Evolutionary conservation across 495 filamentous ascomycete genomes (phyloP).

Genomic region (Penicillium canariense): DNA sequence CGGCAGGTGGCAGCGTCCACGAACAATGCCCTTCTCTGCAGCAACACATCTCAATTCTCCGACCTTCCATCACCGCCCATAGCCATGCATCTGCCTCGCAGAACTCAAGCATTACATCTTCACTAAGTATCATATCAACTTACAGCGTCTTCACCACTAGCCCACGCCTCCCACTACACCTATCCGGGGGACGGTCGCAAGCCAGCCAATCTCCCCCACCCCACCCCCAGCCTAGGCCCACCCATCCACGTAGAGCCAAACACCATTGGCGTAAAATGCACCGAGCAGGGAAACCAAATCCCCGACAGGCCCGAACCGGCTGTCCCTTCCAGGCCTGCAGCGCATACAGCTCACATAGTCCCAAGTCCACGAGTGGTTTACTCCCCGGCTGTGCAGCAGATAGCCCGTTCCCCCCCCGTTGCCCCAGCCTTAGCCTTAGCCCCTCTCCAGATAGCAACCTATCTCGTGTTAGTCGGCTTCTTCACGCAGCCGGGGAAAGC

Average conservation of each 20-base stretch:
- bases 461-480: constrained; percentile 19
- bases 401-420: too few relatives aligned
- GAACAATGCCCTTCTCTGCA: background rate
- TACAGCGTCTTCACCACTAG: too few relatives aligned
- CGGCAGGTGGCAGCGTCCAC: background rate
- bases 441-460: constrained; percentile 17
- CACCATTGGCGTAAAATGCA: background rate
- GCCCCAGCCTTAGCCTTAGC: background rate
- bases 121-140: too few relatives aligned
- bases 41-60: too few relatives aligned
- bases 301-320: background rate
- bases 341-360: too few relatives aligned
- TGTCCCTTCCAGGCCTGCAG: background rate
- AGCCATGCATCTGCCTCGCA: too few relatives aligned
- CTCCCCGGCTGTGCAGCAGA: too few relatives aligned
- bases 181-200: too few relatives aligned
- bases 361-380: too few relatives aligned
- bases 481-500: background rate
- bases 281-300: background rate
- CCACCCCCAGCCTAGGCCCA: background rate
- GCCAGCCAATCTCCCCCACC: background rate
- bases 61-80: too few relatives aligned
- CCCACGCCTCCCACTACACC: background rate
- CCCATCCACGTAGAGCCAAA: background rate
- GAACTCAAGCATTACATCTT: too few relatives aligned